phyloP scores from a whole-genome alignment of 108 stramenopile species.

The Pseudonitzschia pungens region DNA sequence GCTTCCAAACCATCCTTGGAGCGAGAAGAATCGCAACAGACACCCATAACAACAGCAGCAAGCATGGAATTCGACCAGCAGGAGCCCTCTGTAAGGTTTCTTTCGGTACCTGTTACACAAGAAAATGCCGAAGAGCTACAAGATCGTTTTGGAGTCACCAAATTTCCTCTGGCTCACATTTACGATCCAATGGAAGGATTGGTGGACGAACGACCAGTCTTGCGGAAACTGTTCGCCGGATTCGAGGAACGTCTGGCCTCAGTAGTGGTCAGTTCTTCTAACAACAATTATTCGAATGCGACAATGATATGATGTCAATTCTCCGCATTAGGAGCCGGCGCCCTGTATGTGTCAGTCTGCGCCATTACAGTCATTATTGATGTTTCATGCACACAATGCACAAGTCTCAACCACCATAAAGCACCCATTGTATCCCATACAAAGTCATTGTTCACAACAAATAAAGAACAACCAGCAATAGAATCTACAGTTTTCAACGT shows the following conservation, averaged over 20 bases:
- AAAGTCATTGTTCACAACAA: no score
- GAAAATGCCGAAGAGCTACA: constrained; percentile 5
- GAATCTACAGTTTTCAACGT: no score
- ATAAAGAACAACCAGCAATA: no score
- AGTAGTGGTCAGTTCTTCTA: neutral
- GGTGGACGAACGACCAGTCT: constrained; percentile 17
- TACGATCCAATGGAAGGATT: constrained; percentile 14
- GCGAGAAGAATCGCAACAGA: neutral
- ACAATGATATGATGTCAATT: no score
- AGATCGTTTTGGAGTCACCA: constrained; percentile 9
- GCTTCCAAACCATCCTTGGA: neutral
- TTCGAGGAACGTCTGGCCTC: constrained; percentile 18
- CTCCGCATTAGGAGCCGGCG: no score
- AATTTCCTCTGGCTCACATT: constrained; percentile 20
- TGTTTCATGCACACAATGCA: no score
- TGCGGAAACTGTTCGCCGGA: neutral
- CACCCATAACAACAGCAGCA: neutral
- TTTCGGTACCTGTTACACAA: constrained; percentile 16
- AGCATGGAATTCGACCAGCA: neutral
- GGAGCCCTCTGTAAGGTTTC: neutral
- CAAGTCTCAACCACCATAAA: no score
- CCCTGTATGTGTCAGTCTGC: no score
- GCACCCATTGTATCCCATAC: no score
- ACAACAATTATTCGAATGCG: no score
- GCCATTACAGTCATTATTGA: no score